phyloP scores from a whole-genome alignment of 345 rosid genomes.

The Linum trigynum region DNA sequence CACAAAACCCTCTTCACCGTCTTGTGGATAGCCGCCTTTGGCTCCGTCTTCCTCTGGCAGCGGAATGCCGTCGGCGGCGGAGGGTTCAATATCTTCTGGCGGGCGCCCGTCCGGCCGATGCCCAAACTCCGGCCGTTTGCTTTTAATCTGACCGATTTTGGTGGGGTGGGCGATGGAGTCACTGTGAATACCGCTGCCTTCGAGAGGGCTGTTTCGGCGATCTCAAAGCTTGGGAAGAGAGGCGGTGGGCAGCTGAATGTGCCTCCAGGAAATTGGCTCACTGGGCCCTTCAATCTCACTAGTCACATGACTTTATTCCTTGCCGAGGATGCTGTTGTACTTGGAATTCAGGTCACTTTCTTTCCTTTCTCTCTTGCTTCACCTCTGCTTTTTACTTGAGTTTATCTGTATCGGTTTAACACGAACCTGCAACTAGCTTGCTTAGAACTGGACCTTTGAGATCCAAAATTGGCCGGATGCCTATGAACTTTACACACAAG shows the following conservation, averaged over 20 bases:
- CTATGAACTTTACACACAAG: background rate
- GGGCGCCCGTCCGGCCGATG: slow-evolving; percentile 28
- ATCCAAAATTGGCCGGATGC: too few relatives aligned
- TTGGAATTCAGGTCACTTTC: slow-evolving; percentile 59
- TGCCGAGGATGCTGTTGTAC: slow-evolving; percentile 75
- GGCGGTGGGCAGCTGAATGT: slow-evolving; percentile 96
- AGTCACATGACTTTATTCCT: slow-evolving; percentile 90
- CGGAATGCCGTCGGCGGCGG: slow-evolving; percentile 32
- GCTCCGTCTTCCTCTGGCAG: slow-evolving; percentile 76
- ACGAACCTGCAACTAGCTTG: background rate
- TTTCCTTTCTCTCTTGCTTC: background rate
- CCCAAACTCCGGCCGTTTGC: slow-evolving; percentile 54
- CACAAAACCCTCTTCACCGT: slow-evolving; percentile 67
- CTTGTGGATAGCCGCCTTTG: slow-evolving; percentile 78
- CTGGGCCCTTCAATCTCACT: slow-evolving; percentile 92
- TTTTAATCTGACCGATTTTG: slow-evolving; percentile 81
- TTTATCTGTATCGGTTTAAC: too few relatives aligned
- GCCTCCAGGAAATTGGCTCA: slow-evolving; percentile 88
- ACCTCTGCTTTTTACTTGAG: too few relatives aligned
- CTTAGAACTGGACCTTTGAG: background rate
- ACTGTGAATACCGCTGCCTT: slow-evolving; percentile 79
- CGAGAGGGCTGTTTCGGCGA: slow-evolving; percentile 68
- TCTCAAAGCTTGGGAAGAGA: slow-evolving; percentile 55
- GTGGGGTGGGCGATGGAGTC: slow-evolving; percentile 81
- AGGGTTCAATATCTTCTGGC: slow-evolving; percentile 34